Base-by-base conservation (phyloP, 2,329 filamentous ascomycete genomes). In the Annulohypoxylon truncatum region DNA sequence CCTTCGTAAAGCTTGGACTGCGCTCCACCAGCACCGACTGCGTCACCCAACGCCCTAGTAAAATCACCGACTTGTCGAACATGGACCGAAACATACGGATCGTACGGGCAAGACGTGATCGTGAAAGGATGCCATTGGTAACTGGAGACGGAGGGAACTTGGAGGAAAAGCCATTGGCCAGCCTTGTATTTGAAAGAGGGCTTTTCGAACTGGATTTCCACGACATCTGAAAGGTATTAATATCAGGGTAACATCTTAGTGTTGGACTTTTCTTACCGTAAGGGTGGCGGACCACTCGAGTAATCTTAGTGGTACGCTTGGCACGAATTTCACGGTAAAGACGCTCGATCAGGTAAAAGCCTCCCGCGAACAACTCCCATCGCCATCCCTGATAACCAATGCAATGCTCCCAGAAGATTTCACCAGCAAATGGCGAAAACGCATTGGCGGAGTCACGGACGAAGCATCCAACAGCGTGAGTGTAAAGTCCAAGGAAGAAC, bases 51-150 rank as follows among this genome's bases (percentile, higher is more conserved):
- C n/a, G 91, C 89, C 66, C 90, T 89, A 10, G 96, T 99, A 77
- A 97, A 99, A 81, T 99, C 96, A 71, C 96, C 96, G 5, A 98
- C 95, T 82, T 98, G 96, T 51, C 96, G 92, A 63, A 99, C 90
- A 79, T 99, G 96, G 28, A 99, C 87, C 38, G 93, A 97, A 71
- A 98, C 89, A 76, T 98, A 98, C 0, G 93, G 92, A 74, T 99
- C 96, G 76, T 93, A 96, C 4, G 96, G 96, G 80, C 96, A 99
- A 8, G 96, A 98, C 2, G 96, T 99, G 79, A 99, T 98, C 76
- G 96, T 99, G 78, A 98, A 99, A 0, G 96, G 96, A 81, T 99
- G 96, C 96, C 96, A 99, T 82, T 99, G 94, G 76, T 93, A 90
- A 73, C 85, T 88, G 70, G 93, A 97, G 57, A 99, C 89, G 5